Evolutionary conservation across 169 alveolate genomes (phyloP).

Genomic region (Cryptosporidium ryanae): DNA sequence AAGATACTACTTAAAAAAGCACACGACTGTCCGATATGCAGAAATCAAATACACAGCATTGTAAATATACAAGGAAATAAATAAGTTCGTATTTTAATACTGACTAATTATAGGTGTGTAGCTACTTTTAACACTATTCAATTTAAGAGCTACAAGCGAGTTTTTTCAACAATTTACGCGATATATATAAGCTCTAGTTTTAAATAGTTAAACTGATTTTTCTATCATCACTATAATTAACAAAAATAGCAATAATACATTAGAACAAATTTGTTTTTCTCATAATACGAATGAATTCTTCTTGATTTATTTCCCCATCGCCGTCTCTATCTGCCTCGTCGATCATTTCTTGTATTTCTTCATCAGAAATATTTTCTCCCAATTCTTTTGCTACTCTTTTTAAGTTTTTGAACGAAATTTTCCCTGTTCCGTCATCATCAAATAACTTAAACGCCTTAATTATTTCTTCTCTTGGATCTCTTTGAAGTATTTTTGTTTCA

Average conservation of each 20-base stretch:
- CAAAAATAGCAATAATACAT: slow-evolving; percentile 1
- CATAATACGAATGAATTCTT: slow-evolving; percentile 96
- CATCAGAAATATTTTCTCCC: slow-evolving; percentile 96
- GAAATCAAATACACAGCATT: slow-evolving; percentile 15
- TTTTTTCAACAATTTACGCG: too few species aligned
- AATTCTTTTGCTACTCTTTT: slow-evolving; percentile 95
- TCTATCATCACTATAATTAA: background rate
- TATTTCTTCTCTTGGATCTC: slow-evolving; percentile 97
- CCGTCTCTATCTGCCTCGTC: slow-evolving; percentile 97
- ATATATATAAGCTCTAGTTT: background rate
- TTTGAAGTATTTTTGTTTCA: slow-evolving; percentile 87
- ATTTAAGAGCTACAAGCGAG: background rate
- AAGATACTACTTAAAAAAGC: slow-evolving; percentile 12
- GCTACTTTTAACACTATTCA: background rate
- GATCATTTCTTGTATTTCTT: slow-evolving; percentile 97
- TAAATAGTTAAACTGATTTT: background rate
- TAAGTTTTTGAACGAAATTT: slow-evolving; percentile 91
- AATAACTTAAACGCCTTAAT: slow-evolving; percentile 93
- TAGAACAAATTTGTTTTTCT: slow-evolving; percentile 92
- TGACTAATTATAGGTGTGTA: background rate
- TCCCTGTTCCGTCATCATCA: slow-evolving; percentile 95
- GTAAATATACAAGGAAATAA: slow-evolving; percentile 57
- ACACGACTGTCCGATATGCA: slow-evolving; percentile 54
- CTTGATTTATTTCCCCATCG: slow-evolving; percentile 96
- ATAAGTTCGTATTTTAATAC: background rate